Evolutionary conservation across 1,284 basidiomycete genomes (phyloP), one percentile per base, ranked within the genome.

Genomic region (Macrocybe sp.): DNA sequence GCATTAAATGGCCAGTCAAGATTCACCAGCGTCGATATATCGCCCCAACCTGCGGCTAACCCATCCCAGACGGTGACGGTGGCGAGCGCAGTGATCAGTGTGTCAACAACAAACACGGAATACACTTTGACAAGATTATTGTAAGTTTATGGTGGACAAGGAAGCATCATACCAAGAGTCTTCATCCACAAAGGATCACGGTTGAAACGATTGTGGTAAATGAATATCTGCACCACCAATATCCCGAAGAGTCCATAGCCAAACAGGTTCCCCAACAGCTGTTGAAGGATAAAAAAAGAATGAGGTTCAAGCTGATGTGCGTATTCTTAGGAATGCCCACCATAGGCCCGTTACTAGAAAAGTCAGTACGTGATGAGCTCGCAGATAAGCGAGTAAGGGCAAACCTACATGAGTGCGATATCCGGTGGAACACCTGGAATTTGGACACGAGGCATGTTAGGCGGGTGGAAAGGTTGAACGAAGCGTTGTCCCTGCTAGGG

Each of bases 171-270:
- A 44, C 47, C 47, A 11, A 48, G 33, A 4, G 16, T 14, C 39
- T 28, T 48, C 22, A 48, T 48, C 41, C 41, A 37, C 6, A 48
- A 16, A 12, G 41, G 41, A 31, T 48, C 47, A 16, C 41, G 41
- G 37, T 22, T 16, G 41, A 48, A 48, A 22, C 40, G 29, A 29
- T 37, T 10, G 5, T 44, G 41, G 35, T 48, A 48, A 7, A 48
- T 14, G 35, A 48, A 48, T 7, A 48, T 31, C 14, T 48, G 47
- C 10, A 48, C 47, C 11, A 48, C 35, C 30, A 48, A 42, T 11
- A 48, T 37, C 16, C 47, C 47, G n/a, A 32, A 48, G 28, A 48
- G 36, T 37, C 31, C 41, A n/a, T 48, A 48, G 12, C 41, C 41
- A 33, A 48, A 44, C 16, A 44, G 14, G 31, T 48, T 48, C 7